Evolutionary conservation across 2,329 filamentous ascomycete genomes (phyloP), one percentile per base, ranked within the genome.

Genomic region (Diaporthe australafricana): DNA sequence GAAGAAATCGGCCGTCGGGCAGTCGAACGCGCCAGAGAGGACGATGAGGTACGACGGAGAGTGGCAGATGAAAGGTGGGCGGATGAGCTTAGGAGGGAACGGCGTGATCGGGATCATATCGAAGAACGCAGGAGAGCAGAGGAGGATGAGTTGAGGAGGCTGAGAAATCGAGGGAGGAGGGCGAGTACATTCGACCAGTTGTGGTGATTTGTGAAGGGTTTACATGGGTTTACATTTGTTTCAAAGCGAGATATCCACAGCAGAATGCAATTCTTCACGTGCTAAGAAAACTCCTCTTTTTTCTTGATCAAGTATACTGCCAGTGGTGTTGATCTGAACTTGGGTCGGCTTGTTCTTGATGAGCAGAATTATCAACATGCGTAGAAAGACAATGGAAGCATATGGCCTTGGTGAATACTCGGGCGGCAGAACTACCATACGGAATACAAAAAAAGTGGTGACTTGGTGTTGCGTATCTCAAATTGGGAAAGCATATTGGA

Each of bases 81-180:
- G 3, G 68, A 65, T 16, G 53, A 69, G 6, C 40, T 57, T 5
- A 50, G 52, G 27, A 32, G 66, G 25, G 50, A 55, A 14, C 56
- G 22, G 3, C n/a, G 47, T 4, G 53, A 12, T 12, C 38, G 53
- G 53, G 30, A 38, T 32, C 22, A 22, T 8, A 38, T 68, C 14
- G 65, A 57, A 27, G 25, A 60, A 56, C 40, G 38, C 11, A 53
- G 56, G 25, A 48, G 53, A 14, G 32, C 25, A 8, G 69, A 70
- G 22, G 40, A 35, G 9, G 69, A 55, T 2, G 25, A 27, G n/a
- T 9, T 67, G 30, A 30, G 42, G 32, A 71, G 69, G 7, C 9
- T 67, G 14, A 32, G 70, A 17, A 62, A 68, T 3, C 45, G 53
- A 6, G 62, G 40, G 20, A 52, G 60, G 38, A 52, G 50, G 57